These are phyloP conservation scores for Prunus kanzakura DNA, from an alignment of 306 rosid species.

Conservation along the genomic window DNA sequence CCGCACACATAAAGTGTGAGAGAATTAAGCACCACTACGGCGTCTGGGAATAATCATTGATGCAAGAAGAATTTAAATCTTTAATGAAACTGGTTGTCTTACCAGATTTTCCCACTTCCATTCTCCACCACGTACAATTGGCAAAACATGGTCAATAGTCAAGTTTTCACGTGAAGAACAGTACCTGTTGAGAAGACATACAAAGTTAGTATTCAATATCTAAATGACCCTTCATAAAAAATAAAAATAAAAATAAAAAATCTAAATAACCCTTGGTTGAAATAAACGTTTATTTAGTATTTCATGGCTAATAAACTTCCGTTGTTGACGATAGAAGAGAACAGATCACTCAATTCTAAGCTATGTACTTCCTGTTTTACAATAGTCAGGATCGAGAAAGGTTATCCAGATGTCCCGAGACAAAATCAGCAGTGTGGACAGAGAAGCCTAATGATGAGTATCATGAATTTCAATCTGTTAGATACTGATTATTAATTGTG, in stretches of 20 bases:
- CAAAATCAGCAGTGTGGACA: neutral
- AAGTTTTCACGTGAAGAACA: conserved; percentile 76
- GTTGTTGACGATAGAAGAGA: neutral
- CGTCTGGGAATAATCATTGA: neutral
- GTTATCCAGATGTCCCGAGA: neutral
- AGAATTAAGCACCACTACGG: neutral
- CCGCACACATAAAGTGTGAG: neutral
- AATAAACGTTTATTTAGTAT: neutral
- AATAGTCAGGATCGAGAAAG: neutral
- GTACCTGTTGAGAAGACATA: conserved; percentile 55
- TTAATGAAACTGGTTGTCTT: conserved; percentile 13
- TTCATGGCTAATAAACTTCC: conserved; percentile 2
- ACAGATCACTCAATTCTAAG: neutral
- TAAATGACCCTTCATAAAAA: neutral
- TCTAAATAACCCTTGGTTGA: neutral
- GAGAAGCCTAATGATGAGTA: neutral
- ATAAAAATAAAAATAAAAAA: too few relatives aligned
- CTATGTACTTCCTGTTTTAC: neutral
- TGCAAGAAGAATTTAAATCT: neutral
- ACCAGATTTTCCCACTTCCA: conserved; percentile 98
- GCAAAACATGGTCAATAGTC: conserved; percentile 91
- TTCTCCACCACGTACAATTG: conserved; percentile 75
- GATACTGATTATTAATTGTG: neutral
- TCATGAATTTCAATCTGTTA: neutral
- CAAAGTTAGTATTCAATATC: conserved; percentile 13